phyloP scores from a whole-genome alignment of 768 basidiomycete species.

The Chalciporus piperatus region DNA sequence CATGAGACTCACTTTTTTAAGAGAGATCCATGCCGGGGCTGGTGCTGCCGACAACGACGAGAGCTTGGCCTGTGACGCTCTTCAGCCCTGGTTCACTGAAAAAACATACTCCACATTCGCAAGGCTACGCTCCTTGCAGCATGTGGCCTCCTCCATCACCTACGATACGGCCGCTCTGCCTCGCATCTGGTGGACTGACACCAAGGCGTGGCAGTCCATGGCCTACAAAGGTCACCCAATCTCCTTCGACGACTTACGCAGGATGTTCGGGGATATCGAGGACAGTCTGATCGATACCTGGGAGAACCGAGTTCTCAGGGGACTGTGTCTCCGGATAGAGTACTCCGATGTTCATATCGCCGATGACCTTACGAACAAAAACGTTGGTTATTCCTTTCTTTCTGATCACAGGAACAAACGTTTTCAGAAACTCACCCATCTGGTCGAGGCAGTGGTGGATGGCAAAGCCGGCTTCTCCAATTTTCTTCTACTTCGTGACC shows the following conservation, averaged over 20 bases:
- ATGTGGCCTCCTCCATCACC: not conserved
- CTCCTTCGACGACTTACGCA: rapidly evolving
- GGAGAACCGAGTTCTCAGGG: constrained; percentile 19
- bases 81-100: constrained; percentile 3
- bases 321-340: not conserved
- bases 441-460: rapidly evolving
- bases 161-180: constrained; percentile 2
- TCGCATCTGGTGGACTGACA: constrained; percentile 6
- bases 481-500: too few relatives aligned
- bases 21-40: too few relatives aligned
- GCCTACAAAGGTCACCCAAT: constrained; percentile 1
- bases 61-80: not conserved
- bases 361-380: constrained; percentile 19
- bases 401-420: not conserved
- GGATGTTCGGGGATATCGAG: not conserved
- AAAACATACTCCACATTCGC: constrained; percentile 4
- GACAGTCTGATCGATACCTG: not conserved
- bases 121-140: constrained; percentile 7
- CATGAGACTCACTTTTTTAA: constrained; percentile 5
- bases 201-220: not conserved
- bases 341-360: too few relatives aligned
- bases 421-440: not conserved
- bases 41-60: too few relatives aligned
- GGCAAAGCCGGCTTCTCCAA: not conserved
- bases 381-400: not conserved